These are phyloP conservation scores for Ulota crispa DNA, from an alignment of 225 moss, liverwort and hornwort species.

Conservation along the genomic window DNA sequence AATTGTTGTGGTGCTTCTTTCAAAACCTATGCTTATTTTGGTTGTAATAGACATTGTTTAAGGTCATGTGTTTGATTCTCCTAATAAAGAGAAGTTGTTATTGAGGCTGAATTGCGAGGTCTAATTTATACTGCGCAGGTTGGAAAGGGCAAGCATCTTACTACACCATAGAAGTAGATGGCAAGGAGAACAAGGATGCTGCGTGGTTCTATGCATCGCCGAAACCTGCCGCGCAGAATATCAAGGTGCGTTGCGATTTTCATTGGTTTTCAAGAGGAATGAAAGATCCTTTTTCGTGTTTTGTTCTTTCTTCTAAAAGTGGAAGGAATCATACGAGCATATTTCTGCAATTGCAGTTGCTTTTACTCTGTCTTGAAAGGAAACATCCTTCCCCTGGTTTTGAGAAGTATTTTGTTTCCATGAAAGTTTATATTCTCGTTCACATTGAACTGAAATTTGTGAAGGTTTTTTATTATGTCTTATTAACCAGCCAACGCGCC, in stretches of 20 bases:
- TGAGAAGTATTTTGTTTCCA: neutral
- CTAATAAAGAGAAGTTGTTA: neutral
- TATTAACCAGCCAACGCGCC: too few species aligned
- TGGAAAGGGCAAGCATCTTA: constrained; percentile 81
- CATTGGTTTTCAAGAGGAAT: neutral
- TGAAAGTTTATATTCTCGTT: neutral
- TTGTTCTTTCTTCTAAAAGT: neutral
- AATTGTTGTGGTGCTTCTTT: too few species aligned
- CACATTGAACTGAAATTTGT: too few species aligned
- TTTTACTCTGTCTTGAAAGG: neutral
- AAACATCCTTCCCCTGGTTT: neutral
- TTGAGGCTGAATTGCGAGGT: neutral
- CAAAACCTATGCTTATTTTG: too few species aligned
- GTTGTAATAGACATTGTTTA: too few species aligned
- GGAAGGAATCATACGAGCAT: neutral
- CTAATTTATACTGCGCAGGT: constrained; percentile 10
- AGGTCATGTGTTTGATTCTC: too few species aligned
- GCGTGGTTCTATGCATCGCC: constrained; percentile 81
- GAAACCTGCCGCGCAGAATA: constrained; percentile 64
- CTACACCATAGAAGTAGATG: constrained; percentile 75
- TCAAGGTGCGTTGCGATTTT: constrained; percentile 50
- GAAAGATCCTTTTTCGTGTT: neutral
- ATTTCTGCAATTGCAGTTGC: neutral
- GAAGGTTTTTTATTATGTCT: neutral
- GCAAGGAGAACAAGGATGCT: constrained; percentile 80